Conservation (phyloP, 257 asterid species). For the Echites panduratus region DNA sequence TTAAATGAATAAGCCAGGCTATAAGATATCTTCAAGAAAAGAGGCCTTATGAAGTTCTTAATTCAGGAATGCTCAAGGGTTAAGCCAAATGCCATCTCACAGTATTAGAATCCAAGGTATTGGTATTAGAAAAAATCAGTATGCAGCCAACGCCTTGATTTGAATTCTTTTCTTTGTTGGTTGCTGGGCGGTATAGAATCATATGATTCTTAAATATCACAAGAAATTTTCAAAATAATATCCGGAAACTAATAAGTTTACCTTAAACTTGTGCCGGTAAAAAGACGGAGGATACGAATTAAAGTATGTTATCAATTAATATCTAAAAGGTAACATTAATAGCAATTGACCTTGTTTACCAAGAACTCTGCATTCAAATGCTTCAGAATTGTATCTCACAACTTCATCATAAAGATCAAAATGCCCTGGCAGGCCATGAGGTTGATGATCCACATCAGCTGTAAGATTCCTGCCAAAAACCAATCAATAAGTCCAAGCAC, state of each 20-base stretch:
- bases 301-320: background rate
- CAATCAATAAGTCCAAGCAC: conserved; percentile 16
- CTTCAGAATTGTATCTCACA: conserved; percentile 58
- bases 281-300: background rate
- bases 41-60: background rate
- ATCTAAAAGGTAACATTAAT: background rate
- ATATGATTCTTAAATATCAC: background rate
- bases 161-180: background rate
- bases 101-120: background rate
- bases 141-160: background rate
- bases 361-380: conserved; percentile 50
- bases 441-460: conserved; percentile 47
- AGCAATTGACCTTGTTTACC: conserved; percentile 54
- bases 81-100: background rate
- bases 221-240: background rate
- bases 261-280: background rate
- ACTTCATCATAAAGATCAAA: conserved; percentile 57
- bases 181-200: background rate
- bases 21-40: background rate
- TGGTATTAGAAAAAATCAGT: background rate
- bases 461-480: conserved; percentile 64
- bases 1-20: conserved; percentile 49
- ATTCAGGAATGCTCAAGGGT: background rate
- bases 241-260: background rate
- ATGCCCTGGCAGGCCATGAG: conserved; percentile 42